Evolutionary conservation across 2,329 filamentous ascomycete genomes (phyloP), one percentile per base, ranked within the genome.

Genomic region (Bimuria novae-zelandiae): DNA sequence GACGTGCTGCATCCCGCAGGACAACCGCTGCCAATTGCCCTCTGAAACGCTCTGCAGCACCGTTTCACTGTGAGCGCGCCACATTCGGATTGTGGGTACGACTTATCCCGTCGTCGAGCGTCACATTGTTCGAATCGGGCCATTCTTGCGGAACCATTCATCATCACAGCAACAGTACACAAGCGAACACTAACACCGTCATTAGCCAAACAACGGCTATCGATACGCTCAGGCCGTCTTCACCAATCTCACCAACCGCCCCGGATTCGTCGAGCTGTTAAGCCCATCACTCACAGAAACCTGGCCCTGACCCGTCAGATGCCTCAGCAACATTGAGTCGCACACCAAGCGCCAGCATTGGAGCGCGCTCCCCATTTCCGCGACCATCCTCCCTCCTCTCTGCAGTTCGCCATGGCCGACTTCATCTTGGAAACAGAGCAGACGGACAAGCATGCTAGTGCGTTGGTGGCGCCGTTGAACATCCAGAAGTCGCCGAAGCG

Each of bases 381-480:
- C 44, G 41, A 41, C 27, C 27, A 49, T 48, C 50, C 23, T 51
- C 35, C 40, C 37, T 35, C 19, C 29, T 51, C 35, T 11, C 45
- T 35, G 37, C n/a, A 48, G 29, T 52, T 42, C 45, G 54, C 47
- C 52, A 74, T 73, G 70, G 55, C 63, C 41, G 68, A 70, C 37
- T 66, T 63, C 56, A 48, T 56, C 40, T 42, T 61, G 16, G 63
- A 67, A 7, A 58, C 61, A 11, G 62, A 70, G 46, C 59, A 67
- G 36, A 60, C 61, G 59, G 64, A 70, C 40, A 70, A 65, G 60
- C 64, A 64, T 48, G 68, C 69, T 44, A 73, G 69, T 55, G 71
- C 71, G 41, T 46, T 71, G 29, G 69, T 73, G 22, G 71, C 70
- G 19, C 71, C 71, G 21, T 60, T 74, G 35, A 72, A 71, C 55